Base-by-base conservation (phyloP, 108 stramenopile species). In the Skeletonema costatum region DNA sequence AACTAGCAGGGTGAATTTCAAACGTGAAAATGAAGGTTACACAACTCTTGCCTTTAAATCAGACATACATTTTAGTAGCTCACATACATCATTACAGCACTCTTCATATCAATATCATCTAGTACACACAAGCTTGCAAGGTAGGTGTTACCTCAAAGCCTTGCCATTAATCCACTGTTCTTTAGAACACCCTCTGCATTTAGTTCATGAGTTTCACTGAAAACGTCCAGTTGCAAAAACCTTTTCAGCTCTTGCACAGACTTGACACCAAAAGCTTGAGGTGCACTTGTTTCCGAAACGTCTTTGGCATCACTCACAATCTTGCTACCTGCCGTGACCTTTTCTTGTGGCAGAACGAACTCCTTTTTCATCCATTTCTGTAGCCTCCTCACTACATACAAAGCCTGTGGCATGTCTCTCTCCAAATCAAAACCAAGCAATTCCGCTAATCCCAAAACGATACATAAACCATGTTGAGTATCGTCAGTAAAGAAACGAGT, bases 361-460 rank as follows among this genome's bases (percentile, higher is more conserved):
- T 84, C 83, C 39, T 81, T 84, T 42, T 63, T 76, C 83, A 84
- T 84, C 83, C 83, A 84, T 36, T 71, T 61, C 64, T 84, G 83
- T 48, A 84, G 61, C 44, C 80, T 70, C 64, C 83, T 71, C 46
- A 84, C 83, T 10, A 84, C 79, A 50, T 81, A 71, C 48, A 84
- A 39, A 38, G 75, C 81, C 70, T 60, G 48, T 33, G 70, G 76
- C 83, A 84, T 84, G 19, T 84, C 83, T 31, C 70, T 76, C 50
- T 84, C 83, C 51, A 84, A 48, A 66, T 84, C 80, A 33, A 84
- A 81, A 2, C 83, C 83, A 32, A 84, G 56, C 14, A 84, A 13
- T 35, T 84, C 83, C 33, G 76, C 83, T 42, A 84, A 50, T 33
- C 83, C 83, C 36, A 84, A 62, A 41, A 68, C 72, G 46, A 84